Base-by-base conservation (phyloP, 2,329 filamentous ascomycete genomes). In the Fusarium sp. region DNA sequence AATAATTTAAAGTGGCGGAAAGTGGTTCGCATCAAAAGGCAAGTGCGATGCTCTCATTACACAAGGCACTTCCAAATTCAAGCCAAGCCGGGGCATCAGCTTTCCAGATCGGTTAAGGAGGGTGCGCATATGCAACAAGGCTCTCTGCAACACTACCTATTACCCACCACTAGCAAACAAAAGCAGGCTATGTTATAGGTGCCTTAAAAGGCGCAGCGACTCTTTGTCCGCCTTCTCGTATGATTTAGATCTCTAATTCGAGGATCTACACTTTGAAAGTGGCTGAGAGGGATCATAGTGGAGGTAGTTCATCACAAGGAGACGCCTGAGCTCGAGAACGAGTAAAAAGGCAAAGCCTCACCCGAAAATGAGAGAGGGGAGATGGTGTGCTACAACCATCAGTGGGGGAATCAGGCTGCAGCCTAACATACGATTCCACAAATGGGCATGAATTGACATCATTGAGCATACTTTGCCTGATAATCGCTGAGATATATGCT, bases 121-220 rank as follows among this genome's bases (percentile, higher is more conserved):
- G 59, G 27, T 15, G 59, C 33, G 54, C 20, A 40, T 53, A 53
- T 53, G 35, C 8, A 13, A 7, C n/a, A 61, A 62, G 59, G 55
- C 59, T 62, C 18, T 60, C 23, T 30, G 33, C 23, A 50, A 18
- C 42, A 50, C 27, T n/a, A 17, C 26, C 26, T 53, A 23, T 20
- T 41, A 13, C 49, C 49, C 58, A 60, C 52, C 32, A 58, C 14
- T 14, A 58, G 10, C 33, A 15, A 11, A 9, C 5, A 27, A 2
- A 44, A 37, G 15, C 17, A 38, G 53, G 55, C 59, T 62, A 20
- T 62, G 55, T 14, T 20, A 32, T 8, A 20, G 26, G 20, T 53
- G 49, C 49, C 49, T 53, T 42, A 17, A 53, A 38, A 53, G 13
- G 35, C 35, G 17, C 15, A 53, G 23, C 23, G 33, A 13, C 14